Evolutionary conservation across 768 basidiomycete species (phyloP), one percentile per base, ranked within the genome.

Genomic region (Collybia nuda): DNA sequence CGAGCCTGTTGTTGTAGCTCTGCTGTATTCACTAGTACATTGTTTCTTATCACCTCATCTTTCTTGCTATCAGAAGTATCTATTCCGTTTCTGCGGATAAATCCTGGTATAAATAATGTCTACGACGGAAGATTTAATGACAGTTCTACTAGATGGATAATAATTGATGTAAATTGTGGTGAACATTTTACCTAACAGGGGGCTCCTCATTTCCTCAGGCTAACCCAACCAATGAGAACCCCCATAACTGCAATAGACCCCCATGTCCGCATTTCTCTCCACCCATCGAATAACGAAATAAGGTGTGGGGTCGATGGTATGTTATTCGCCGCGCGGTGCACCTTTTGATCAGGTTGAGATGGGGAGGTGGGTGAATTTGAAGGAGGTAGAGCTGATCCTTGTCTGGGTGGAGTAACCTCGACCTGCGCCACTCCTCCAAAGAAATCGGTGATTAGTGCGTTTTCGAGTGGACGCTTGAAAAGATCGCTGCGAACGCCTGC

Each of bases 401-500:
- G 35, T 14, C 18, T 19, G 15, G 53, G 50, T 11, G 53, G 38
- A 21, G 48, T 52, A n/a, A 93, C 72, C 58, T 98, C 92, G 0
- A 87, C 91, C 51, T 88, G 86, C 14, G 89, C 77, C 15, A 97
- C 91, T 1, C 91, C 94, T 2, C 92, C 92, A 58, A 94, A 86
- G 64, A 94, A 94, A 65, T 93, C 90, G 3, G 90, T 93, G 48
- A 93, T 77, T 2, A 80, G 73, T 1, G 81, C 76, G 7, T 76
- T 61, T 40, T 80, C 74, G n/a, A 93, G 74, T 6, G 81, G 75
- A 39, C 88, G 78, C 7, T 64, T 65, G 71, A 93, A 98, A 15
- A 94, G 78, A 63, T 91, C 90, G 21, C 82, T 82, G 44, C 94
- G 86, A 17, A 98, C 86, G n/a, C 96, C 96, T 0, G 94, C 80